These are phyloP conservation scores for Heterobasidion irregulare DNA, from an alignment of 1,284 basidiomycete species.

Conservation along the genomic window DNA sequence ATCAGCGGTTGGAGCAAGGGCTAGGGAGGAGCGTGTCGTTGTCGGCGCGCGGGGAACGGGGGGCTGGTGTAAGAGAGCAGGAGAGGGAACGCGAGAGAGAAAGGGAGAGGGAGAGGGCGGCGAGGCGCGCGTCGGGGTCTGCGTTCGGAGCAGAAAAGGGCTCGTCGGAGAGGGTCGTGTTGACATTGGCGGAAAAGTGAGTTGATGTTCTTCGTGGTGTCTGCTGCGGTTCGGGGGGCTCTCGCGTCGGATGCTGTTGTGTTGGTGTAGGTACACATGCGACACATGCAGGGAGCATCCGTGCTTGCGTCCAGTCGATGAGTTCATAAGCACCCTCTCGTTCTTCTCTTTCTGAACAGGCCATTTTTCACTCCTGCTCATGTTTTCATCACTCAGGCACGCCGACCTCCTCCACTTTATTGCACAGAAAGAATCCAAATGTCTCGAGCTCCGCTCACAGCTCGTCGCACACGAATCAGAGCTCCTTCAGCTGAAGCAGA, in stretches of 20 bases:
- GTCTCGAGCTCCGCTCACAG: constrained; percentile 68
- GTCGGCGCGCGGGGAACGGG: background rate
- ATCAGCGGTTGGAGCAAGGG: constrained; percentile 5
- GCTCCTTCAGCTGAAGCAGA: constrained; percentile 62
- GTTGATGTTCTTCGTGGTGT: constrained; percentile 3
- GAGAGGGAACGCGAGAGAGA: constrained; percentile 8
- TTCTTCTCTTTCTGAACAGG: background rate
- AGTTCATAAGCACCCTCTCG: background rate
- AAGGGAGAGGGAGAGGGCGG: constrained; percentile 16
- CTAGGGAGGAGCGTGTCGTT: constrained; percentile 5
- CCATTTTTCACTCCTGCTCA: background rate
- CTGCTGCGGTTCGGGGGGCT: no score
- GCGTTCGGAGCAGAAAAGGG: background rate
- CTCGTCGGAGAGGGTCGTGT: constrained; percentile 24
- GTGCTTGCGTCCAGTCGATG: no score
- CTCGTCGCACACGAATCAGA: constrained; percentile 64
- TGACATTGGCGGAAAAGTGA: constrained; percentile 58
- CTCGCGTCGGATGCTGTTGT: no score
- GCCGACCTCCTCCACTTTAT: constrained; percentile 70
- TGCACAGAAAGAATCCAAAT: constrained; percentile 76
- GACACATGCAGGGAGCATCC: no score
- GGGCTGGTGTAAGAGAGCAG: constrained; percentile 16
- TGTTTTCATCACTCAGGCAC: constrained; percentile 36
- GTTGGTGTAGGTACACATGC: no score
- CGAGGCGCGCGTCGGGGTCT: constrained; percentile 8